Base-by-base conservation (phyloP, 441 rosid species). In the Iberis amara region DNA sequence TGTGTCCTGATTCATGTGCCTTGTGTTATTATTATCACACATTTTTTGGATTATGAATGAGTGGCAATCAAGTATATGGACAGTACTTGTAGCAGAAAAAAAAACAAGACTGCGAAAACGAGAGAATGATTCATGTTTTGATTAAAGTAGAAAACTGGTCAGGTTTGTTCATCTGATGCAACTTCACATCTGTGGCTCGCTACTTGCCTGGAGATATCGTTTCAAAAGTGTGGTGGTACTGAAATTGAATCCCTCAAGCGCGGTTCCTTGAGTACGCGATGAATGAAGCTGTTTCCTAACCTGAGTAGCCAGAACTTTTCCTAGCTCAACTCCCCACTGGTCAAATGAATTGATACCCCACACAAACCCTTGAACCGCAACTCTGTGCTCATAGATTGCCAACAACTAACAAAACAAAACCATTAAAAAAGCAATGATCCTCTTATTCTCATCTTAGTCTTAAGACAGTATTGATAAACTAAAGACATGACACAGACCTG, bases 261-360 rank as follows among this genome's bases (percentile, higher is more conserved):
- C 66, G 41, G 77, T 75, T 65, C 80, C 74, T 76, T 78, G 79
- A 24, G 79, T 73, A 28, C 95, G 88, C 39, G 95, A 79, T n/a
- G 74, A 76, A 63, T 85, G 53, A 57, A 91, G 95, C 49, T 88
- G 95, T 71, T 83, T 83, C 57, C 96, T 76, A 32, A 91, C 95
- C 73, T 79, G 91, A 50, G 91, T 83, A 40, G 96, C 98, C 62
- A 91, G 73, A 53, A 91, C 98, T 94, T 91, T 88, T 52, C 98
- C 95, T 41, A 91, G 63, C 79, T 91, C 98, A 43, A 86, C 98
- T 67, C 98, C 96, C 95, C 98, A 91, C 69, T 91, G 98, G 58
- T 91, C 98, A 55, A 91, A 91, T 47, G 95, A 88, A 65, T 91
- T 88, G 72, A 91, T 83, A 60, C 91, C 91, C 98, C 95, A 91